Base-by-base conservation (phyloP, 2,329 filamentous ascomycete genomes). In the Chaetomium globosum region DNA sequence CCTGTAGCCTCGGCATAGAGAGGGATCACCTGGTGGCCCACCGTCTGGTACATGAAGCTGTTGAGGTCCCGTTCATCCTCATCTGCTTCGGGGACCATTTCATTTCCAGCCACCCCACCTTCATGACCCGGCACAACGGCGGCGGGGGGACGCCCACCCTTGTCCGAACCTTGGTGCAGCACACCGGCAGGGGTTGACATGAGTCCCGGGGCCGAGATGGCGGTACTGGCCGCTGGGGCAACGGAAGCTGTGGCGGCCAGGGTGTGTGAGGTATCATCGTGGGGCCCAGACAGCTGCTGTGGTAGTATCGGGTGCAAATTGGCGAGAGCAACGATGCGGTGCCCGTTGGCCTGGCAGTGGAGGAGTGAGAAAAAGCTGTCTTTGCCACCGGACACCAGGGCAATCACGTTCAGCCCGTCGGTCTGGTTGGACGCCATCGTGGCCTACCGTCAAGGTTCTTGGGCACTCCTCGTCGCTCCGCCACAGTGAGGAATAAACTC, bases 11-110 rank as follows among this genome's bases (percentile, higher is more conserved):
- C 77, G 66, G 89, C 88, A 75, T 97, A 98, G 19, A 97, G 83
- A 2, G 93, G 92, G 64, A 98, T 89, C 21, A 97, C 81, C 65
- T 87, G 84, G 77, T 98, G 92, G 13, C 95, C 95, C 66, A 97
- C 91, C 3, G 95, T 99, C 81, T 99, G 95, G 81, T 98, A 99
- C 95, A 99, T 99, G 87, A 95, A 98, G 80, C 93, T 97, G 78
- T 99, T 92, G 72, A 96, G 83, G 76, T 98, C 91, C 63, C 83
- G 79, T 68, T 82, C 80, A 43, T 83, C 80, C 5, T 77, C 75
- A 31, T 75, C 76, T 6, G 70, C 67, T 36, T 63, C 66, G 23
- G 55, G 67, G 30, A 75, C 80, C 56, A 73, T 75, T 55, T 81
- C 71, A 55, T 71, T 64, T 61, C 62, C 66, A 51, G 59, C 31